Evolutionary conservation across 2,329 filamentous ascomycete species (phyloP).

Genomic region (Fusarium subtropicale): DNA sequence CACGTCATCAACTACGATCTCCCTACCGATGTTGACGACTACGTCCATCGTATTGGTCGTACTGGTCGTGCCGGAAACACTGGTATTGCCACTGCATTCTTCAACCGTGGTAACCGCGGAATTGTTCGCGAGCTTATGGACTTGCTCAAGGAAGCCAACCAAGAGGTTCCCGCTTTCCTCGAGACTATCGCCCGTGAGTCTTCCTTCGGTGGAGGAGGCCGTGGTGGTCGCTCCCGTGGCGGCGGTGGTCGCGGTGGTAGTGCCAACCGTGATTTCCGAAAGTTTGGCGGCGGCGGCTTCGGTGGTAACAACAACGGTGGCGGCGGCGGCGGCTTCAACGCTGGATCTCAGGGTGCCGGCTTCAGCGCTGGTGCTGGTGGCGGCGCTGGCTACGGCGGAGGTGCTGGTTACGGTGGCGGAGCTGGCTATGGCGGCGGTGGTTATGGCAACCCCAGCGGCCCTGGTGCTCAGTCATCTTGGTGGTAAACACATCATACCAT

Average conservation of each 20-base stretch:
- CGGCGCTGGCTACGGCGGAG: slow-evolving; percentile 67
- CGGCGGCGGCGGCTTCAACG: slow-evolving; percentile 55
- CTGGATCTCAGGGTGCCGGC: slow-evolving; percentile 49
- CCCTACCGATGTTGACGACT: slow-evolving; percentile 98
- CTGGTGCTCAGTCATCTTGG: slow-evolving; percentile 75
- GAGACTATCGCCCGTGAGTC: slow-evolving; percentile 98
- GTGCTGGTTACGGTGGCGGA: slow-evolving; percentile 55
- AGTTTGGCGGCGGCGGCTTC: slow-evolving; percentile 69
- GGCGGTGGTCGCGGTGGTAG: slow-evolving; percentile 75
- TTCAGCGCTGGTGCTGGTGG: slow-evolving; percentile 53
- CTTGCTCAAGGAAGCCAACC: slow-evolving; percentile 98
- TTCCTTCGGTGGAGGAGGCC: slow-evolving; percentile 80
- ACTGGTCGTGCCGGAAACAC: slow-evolving; percentile 99
- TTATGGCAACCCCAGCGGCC: slow-evolving; percentile 77
- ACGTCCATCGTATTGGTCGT: slow-evolving; percentile 99
- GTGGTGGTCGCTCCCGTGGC: slow-evolving; percentile 63
- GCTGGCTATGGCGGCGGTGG: slow-evolving; percentile 59
- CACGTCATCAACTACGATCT: slow-evolving; percentile 99
- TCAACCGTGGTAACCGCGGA: slow-evolving; percentile 99
- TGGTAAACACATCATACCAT: slow-evolving; percentile 62
- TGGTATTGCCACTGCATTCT: slow-evolving; percentile 97
- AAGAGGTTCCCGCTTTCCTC: slow-evolving; percentile 92
- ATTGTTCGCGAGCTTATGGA: slow-evolving; percentile 96
- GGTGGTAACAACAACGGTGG: slow-evolving; percentile 57
- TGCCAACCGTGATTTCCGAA: slow-evolving; percentile 91